Base-by-base conservation (phyloP, 2,329 filamentous ascomycete species). In the Aciculosporium take region DNA sequence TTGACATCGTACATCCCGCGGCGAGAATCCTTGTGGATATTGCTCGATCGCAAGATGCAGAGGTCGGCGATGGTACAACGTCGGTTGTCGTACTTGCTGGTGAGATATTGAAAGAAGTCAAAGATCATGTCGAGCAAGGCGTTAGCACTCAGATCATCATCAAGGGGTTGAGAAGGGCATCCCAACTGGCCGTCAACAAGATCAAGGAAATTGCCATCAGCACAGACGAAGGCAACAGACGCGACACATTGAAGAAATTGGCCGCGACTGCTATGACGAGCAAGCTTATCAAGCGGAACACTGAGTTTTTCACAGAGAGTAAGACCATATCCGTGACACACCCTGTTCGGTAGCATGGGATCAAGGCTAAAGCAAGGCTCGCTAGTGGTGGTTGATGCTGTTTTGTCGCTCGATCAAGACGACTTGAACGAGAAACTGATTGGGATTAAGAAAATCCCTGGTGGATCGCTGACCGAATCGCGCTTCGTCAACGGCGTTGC, bases 341-440 rank as follows among this genome's bases (percentile, higher is more conserved):
- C 24, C 6, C 15, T 29, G 3, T 27, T 27, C 12, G 13, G 15
- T 21, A 10, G 17, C 9, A 31, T 28, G 10, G 17, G 18, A 20
- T 28, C 12, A 13, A 42, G 6, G 51, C 64, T 62, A 53, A 53
- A 60, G 41, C 8, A 29, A 32, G 34, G 10, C n/a, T 24, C 13
- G 40, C 40, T 39, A 91, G 86, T 98, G 89, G 91, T 96, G 52
- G 91, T 98, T 55, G 87, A 98, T 59, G 88, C 91, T 37, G 91
- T 98, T 41, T 71, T 96, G 21, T 87, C 88, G 21, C 78, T 98
- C 48, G 89, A 98, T 64, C 91, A 98, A 64, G 84, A 94, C 48
- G 89, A 96, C 59, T 75, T 98, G 43, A 93, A 98, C 69, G 89
- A 96, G 65, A 95, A 89, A 63, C 77, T 96, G 55, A 98, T 98